Conservation (phyloP, 345 rosid genomes). For the Citrus medica region DNA sequence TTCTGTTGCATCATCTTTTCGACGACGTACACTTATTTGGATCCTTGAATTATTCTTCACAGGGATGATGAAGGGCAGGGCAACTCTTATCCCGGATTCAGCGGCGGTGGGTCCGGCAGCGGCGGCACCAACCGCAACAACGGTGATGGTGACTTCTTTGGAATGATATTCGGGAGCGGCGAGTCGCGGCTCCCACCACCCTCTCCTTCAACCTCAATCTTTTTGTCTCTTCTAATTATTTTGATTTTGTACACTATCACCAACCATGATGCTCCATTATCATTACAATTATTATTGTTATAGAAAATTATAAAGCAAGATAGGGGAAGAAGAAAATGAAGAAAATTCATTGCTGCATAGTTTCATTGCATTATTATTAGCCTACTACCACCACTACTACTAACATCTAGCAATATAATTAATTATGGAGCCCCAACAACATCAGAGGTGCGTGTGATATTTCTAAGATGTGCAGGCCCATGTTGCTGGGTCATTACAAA, state of each 20-base stretch:
- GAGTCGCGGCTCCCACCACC: constrained; percentile 26
- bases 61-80: constrained; percentile 44
- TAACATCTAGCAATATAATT: too few relatives aligned
- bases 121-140: constrained; percentile 24
- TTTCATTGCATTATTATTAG: background rate
- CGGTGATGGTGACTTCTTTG: constrained; percentile 41
- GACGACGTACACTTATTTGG: background rate
- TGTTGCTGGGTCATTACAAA: background rate
- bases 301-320: constrained; percentile 17
- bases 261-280: constrained; percentile 28
- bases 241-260: constrained; percentile 33
- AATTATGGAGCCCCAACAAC: background rate
- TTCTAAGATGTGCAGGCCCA: background rate
- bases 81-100: constrained; percentile 46
- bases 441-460: background rate
- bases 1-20: constrained; percentile 8
- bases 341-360: background rate
- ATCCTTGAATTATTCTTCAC: constrained; percentile 9
- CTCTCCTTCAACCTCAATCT: constrained; percentile 18
- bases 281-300: constrained; percentile 34
- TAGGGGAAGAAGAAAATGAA: background rate
- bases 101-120: constrained; percentile 37
- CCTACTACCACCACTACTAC: too few relatives aligned
- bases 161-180: constrained; percentile 72
- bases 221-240: constrained; percentile 46